These are phyloP conservation scores for Theobroma cacao DNA, from an alignment of 345 rosid genomes.

Conservation along the genomic window DNA sequence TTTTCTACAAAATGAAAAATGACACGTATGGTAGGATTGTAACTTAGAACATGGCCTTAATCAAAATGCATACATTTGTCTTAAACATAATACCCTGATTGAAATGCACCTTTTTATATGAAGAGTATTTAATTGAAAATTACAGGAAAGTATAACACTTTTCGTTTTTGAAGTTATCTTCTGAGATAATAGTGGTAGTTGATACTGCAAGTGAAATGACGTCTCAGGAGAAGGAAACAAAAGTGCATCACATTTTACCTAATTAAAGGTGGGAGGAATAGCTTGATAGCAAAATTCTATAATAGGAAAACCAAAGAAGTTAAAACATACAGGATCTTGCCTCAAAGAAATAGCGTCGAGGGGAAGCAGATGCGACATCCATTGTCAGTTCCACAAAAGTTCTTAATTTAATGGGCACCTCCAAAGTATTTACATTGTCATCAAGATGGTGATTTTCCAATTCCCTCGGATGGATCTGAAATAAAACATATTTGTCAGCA, in stretches of 20 bases:
- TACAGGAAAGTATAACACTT: background rate
- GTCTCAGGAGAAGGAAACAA: background rate
- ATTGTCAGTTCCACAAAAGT: conserved; percentile 78
- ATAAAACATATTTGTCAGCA: conserved; percentile 16
- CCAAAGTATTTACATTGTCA: conserved; percentile 24
- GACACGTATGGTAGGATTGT: background rate
- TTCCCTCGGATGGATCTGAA: conserved; percentile 60
- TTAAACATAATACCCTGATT: background rate
- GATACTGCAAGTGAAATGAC: background rate
- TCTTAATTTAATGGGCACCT: conserved; percentile 56
- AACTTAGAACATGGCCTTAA: background rate
- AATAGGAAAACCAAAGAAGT: conserved; percentile 4
- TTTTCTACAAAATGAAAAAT: background rate
- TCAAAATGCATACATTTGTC: background rate
- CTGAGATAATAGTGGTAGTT: background rate
- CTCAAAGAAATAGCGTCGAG: conserved; percentile 90
- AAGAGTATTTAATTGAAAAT: background rate
- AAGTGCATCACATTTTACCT: background rate
- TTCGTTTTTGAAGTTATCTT: background rate
- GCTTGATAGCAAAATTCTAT: background rate
- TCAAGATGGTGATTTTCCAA: conserved; percentile 26
- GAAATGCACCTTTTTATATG: background rate
- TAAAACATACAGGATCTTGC: conserved; percentile 46
- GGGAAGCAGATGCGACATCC: conserved; percentile 96
- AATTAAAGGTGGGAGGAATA: background rate